Percentiles rank a stretch among this genome's conserved stretches.
Evolutionary conservation across 1,284 basidiomycete species (phyloP).

Genomic region (Sporisorium graminicola): DNA sequence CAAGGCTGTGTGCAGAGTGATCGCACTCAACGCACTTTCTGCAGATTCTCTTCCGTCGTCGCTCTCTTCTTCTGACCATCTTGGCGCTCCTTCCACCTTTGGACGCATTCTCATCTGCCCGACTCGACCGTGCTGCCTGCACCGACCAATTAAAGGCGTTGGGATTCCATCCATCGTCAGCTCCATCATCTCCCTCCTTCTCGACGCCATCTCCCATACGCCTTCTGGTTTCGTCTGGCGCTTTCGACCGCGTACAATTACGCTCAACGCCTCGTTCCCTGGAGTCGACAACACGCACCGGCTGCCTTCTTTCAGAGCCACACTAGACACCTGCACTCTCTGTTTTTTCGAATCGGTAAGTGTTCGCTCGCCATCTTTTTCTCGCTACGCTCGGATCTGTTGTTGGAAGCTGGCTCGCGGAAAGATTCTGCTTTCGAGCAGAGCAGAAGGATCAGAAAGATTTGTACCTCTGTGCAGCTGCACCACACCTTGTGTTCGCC

Average conservation of each 20-base stretch:
- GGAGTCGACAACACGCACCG: neutral
- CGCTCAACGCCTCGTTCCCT: neutral
- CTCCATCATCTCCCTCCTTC: slow-evolving; percentile 8
- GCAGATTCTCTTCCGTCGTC: neutral
- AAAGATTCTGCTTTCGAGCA: neutral
- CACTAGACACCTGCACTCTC: neutral
- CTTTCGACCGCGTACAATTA: neutral
- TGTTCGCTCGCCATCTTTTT: neutral
- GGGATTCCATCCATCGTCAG: slow-evolving; percentile 1
- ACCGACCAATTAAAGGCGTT: neutral
- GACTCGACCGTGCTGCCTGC: neutral
- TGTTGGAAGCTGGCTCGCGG: neutral
- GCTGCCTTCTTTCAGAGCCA: neutral
- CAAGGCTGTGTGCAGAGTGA: slow-evolving; percentile 3
- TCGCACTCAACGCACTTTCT: neutral
- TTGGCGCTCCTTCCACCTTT: neutral
- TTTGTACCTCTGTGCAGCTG: neutral
- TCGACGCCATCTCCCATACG: neutral
- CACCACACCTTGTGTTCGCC: neutral
- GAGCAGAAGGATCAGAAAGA: neutral
- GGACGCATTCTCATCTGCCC: neutral
- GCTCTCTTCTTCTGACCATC: neutral
- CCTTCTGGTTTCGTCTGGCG: no score
- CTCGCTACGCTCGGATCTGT: neutral
- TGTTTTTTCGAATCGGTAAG: neutral